phyloP scores from a whole-genome alignment of 2,329 filamentous ascomycete genomes.

The Chaetomiaceae sp. region DNA sequence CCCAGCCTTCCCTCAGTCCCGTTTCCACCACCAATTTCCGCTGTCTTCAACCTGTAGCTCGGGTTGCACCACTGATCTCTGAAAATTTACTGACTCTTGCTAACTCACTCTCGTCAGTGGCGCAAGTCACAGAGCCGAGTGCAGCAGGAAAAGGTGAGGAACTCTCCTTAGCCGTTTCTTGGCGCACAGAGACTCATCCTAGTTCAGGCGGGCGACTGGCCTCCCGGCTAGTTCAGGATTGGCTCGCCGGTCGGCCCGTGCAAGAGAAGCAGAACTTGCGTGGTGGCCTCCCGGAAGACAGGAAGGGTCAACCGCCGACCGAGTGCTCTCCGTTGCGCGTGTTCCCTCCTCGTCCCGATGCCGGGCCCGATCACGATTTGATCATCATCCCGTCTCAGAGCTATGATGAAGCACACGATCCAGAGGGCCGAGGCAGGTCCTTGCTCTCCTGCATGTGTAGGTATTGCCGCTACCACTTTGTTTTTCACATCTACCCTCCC shows the following conservation, averaged over 20 bases:
- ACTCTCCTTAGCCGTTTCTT: not conserved
- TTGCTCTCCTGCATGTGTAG: conserved; percentile 31
- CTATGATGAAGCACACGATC: conserved; percentile 14
- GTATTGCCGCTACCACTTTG: conserved; percentile 34
- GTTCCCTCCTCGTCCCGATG: conserved; percentile 10
- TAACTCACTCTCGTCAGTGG: conserved; percentile 10
- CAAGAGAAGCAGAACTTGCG: conserved; percentile 18
- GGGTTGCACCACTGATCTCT: not conserved
- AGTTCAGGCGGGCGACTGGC: conserved; percentile 17
- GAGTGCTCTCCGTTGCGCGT: conserved; percentile 18
- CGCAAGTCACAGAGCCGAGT: not conserved
- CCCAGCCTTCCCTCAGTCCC: not conserved
- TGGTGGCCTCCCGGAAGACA: conserved; percentile 2
- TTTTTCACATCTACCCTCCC: conserved; percentile 27
- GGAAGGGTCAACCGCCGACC: not conserved
- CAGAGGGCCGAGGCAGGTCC: conserved; percentile 7
- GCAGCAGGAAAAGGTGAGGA: not conserved
- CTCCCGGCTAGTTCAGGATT: conserved; percentile 22
- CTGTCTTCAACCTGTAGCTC: not conserved
- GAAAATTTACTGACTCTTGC: not conserved
- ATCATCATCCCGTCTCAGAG: conserved; percentile 21
- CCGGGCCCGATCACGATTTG: conserved; percentile 21
- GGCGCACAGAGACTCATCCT: not conserved
- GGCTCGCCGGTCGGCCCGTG: conserved; percentile 14
- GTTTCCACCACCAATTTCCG: not conserved